Base-by-base conservation (phyloP, 768 basidiomycete genomes). In the Cantharellus anzutake region DNA sequence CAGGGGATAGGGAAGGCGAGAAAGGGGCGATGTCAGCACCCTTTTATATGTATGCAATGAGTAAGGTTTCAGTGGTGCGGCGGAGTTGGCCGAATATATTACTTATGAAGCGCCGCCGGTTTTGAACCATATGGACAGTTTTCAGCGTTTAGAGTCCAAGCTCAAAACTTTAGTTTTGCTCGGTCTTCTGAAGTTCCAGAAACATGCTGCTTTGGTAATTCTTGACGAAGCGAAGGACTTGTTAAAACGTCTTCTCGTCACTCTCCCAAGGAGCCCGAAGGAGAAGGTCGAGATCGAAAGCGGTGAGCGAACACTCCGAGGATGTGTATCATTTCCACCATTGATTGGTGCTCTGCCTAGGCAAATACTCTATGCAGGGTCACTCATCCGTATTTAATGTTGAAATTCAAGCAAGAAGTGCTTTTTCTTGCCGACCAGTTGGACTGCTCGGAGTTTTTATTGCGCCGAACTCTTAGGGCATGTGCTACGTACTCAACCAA, bases 371-470 rank as follows among this genome's bases (percentile, higher is more conserved):
- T 0, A 72, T 87, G 29, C 74, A 83, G 60, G 81, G 84, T 39
- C 79, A 77, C 65, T 73, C 80, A n/a, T 74, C 83, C 41, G 80
- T 81, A 0, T 77, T 92, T 63, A 89, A 87, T 68, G 69, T 79
- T 11, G 84, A 91, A n/a, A 67, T 90, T 91, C 69, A 81, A 80
- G 11, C 80, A 78, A 56, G 87, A 87, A 68, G 79, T 76, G 59
- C 69, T 86, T 59, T 86, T 88, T 70, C 78, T 93, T 59, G 80
- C 91, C 0, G 80, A 85, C 66, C 80, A 87, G 59, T 81, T 96
- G 58, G 76, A 80, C 65, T 81, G 81, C 64, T 93, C 91, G 7
- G 91, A 94, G 71, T 80, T 82, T n/a, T 64, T 81, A 86, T 69
- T 71, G 82, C 57, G 86, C 89, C 3, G 74, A 74, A 29, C 76